Percentiles rank a stretch among this genome's conserved stretches.
Evolutionary conservation across 208 protist species (phyloP).

Genomic region (Crithidia fasciculata): DNA sequence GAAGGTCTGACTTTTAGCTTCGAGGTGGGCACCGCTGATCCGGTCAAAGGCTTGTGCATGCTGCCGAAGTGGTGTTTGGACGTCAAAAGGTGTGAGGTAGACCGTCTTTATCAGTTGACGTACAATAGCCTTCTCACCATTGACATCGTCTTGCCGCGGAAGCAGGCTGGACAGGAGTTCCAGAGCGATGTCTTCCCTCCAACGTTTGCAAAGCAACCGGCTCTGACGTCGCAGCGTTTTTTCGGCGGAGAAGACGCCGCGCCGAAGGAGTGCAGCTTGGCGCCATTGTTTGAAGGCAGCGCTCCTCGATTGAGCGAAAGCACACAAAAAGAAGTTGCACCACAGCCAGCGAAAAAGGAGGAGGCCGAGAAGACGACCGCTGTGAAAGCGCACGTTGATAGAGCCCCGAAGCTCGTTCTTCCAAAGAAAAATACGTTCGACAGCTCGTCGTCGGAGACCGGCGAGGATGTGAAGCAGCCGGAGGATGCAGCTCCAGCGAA

Average conservation of each 20-base stretch:
- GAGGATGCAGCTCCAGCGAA: neutral
- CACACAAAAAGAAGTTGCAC: neutral
- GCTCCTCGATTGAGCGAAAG: neutral
- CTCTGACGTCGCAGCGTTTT: conserved; percentile 57
- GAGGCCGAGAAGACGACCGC: neutral
- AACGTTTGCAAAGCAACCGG: conserved; percentile 66
- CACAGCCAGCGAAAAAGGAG: neutral
- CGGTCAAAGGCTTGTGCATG: conserved; percentile 88
- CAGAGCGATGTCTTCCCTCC: conserved; percentile 83
- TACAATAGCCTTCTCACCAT: conserved; percentile 81
- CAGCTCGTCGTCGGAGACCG: conserved; percentile 6
- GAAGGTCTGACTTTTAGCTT: conserved; percentile 72
- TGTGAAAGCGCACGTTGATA: neutral
- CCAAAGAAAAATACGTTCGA: conserved; percentile 6
- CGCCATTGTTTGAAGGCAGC: conserved; percentile 52
- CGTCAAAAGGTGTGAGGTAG: conserved; percentile 85
- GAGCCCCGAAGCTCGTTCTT: neutral
- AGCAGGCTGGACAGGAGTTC: conserved; percentile 65
- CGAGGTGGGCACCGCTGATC: conserved; percentile 67
- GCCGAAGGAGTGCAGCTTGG: conserved; percentile 52
- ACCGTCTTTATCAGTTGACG: conserved; percentile 89
- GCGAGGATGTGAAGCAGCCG: neutral
- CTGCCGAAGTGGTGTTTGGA: conserved; percentile 92
- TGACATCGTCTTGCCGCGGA: conserved; percentile 94
- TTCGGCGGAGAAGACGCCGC: conserved; percentile 50